Base-by-base conservation (phyloP, 139 green algal genomes). In the Diplosphaera chodatii region DNA sequence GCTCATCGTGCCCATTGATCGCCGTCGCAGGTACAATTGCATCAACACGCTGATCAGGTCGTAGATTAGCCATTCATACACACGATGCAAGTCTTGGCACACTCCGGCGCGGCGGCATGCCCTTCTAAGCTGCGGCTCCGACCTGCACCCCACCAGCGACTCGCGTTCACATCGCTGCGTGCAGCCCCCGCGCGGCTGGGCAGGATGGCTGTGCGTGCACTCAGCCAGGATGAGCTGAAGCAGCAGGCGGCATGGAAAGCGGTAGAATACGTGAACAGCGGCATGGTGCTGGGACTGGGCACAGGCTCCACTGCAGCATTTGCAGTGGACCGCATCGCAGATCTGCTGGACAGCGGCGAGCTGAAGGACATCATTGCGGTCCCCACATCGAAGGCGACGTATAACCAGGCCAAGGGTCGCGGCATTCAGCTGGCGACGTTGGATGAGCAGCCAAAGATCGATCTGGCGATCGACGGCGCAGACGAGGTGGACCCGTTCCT, bases 291-390 rank as follows among this genome's bases (percentile, higher is more conserved):
- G 13, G 96, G 96, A 67, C 84, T 99, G 34, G 96, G 96, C 69
- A 99, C 96, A 10, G 96, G 96, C 69, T 98, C 93, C 32, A 99
- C 96, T 21, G 95, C 96, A n/a, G 93, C 94, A 6, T 99, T 98
- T 85, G 96, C 96, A 0, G 95, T 99, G 21, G 96, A 96, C 73
- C 83, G 92, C 23, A 95, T 99, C 34, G 96, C 95, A 31, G 69
- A 97, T 77, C 87, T 98, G 65, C 72, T 99, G 64, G 91, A 90
- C 76, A 71, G 85, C 28, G 94, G 95, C 37, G 84, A 90, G 77
- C 82, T 99, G 22, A 97, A 91, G 67, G 88, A 99, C 86, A 97
- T 99, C 69, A 77, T 99, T 18, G 48, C 83, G 30, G 91, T 99
- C 63, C 96, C 96, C 15, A 98, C 93, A 28, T 96, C 90, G 22